Base-by-base conservation (phyloP, 2,329 filamentous ascomycete species). In the Clonostachys chloroleuca region DNA sequence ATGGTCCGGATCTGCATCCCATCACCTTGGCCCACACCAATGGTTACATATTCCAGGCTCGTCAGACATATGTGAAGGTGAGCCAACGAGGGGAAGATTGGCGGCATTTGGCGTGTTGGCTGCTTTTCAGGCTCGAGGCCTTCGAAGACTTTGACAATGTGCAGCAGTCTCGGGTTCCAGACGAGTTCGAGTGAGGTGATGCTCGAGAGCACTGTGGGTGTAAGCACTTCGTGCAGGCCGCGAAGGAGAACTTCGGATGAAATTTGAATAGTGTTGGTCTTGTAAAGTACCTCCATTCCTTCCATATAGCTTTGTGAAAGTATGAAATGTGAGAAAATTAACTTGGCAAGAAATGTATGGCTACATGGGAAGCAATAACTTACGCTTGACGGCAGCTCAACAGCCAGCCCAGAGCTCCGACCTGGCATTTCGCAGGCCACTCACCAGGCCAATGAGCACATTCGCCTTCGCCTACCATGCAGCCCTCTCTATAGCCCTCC, bases 261-360 rank as follows among this genome's bases (percentile, higher is more conserved):
- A 34, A 51, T 37, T 45, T 47, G 47, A 43, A 51, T 45, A 3
- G 40, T 47, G 36, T 53, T 53, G 17, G 47, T 53, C 14, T n/a
- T 16, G 18, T 44, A 53, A 30, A 53, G 42, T 13, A 53, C 30
- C 36, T 48, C 45, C 13, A 49, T 20, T 6, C 49, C 51, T 34
- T 53, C 49, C 12, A 13, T 18, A 41, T 52, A 52, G 13, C 51
- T 52, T 7, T 36, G 5, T 3, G 36, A 6, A 3, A 8, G 8
- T 2, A 12, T 18, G 10, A 46, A 24, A 24, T 24, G 24, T 24
- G 24, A 24, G 24, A 8, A 45, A n/a, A 37, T 12, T 44, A 33
- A 6, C 2, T 3, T 8, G 41, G 12, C 2, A 12, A 41, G 18
- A 12, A 7, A 10, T 12, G 3, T 14, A 30, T 24, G n/a, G 18